A percentile compares a stretch with the other conserved stretches of the same genome.
phyloP scores from a whole-genome alignment of 331 rosid species.

The Malus hybrid region DNA sequence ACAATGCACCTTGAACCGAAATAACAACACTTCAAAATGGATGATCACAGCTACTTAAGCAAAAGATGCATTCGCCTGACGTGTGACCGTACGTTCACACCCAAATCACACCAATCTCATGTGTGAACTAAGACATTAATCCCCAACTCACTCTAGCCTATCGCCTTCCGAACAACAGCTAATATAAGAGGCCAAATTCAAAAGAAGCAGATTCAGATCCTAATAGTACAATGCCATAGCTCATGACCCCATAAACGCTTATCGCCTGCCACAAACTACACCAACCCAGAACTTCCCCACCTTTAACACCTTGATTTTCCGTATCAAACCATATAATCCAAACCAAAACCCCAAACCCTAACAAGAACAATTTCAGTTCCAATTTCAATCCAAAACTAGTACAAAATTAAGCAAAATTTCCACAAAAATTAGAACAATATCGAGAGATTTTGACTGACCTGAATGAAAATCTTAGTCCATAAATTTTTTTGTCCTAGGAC shows the following conservation, averaged over 20 bases:
- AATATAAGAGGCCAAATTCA: neutral
- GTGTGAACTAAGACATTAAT: too few species aligned
- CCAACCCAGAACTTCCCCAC: neutral
- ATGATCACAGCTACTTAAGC: too few species aligned
- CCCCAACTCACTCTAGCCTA: too few species aligned
- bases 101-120: too few species aligned
- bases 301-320: neutral
- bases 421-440: neutral
- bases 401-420: neutral
- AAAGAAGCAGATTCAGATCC: neutral
- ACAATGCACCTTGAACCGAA: neutral
- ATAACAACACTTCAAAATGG: too few species aligned
- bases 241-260: neutral
- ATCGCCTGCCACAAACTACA: neutral
- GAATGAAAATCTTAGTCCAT: neutral
- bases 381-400: neutral
- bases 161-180: neutral
- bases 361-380: neutral
- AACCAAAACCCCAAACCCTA: constrained; percentile 1
- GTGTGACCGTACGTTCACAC: too few species aligned
- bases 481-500: neutral
- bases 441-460: neutral
- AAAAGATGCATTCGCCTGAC: too few species aligned
- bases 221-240: neutral
- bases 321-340: neutral